Evolutionary conservation across 495 filamentous ascomycete species (phyloP).

Genomic region (Cercophora sp.): DNA sequence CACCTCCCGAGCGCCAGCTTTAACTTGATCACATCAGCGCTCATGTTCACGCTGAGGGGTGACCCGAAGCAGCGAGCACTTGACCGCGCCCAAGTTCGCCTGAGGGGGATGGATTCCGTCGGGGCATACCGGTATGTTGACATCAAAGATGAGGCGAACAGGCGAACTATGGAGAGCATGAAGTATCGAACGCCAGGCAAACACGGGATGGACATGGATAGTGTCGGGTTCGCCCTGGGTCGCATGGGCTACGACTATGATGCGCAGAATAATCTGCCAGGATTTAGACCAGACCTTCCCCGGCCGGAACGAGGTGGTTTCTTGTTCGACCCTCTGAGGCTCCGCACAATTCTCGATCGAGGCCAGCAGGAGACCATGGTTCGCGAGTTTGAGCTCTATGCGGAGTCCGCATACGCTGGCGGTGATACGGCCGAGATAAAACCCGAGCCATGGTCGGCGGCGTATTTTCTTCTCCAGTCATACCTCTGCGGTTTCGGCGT

Average conservation of each 20-base stretch:
- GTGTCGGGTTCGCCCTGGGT: slow-evolving; percentile 6
- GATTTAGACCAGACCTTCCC: slow-evolving; percentile 10
- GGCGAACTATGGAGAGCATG: not conserved
- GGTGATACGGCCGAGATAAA: not conserved
- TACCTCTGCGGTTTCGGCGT: slow-evolving; percentile 10
- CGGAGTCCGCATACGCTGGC: not conserved
- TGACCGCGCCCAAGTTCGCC: slow-evolving; percentile 13
- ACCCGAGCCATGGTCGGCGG: not conserved
- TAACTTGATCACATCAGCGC: slow-evolving; percentile 4
- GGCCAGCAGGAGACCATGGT: slow-evolving; percentile 8
- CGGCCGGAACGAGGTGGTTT: not conserved
- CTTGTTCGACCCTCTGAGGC: slow-evolving; percentile 4
- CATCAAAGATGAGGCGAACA: slow-evolving; percentile 14
- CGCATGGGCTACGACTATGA: slow-evolving; percentile 15
- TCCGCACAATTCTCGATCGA: slow-evolving; percentile 1
- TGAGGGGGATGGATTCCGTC: slow-evolving; percentile 12
- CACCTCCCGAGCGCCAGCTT: slow-evolving; percentile 4
- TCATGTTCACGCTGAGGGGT: slow-evolving; percentile 11
- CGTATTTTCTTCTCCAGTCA: slow-evolving; percentile 11
- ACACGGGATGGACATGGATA: slow-evolving; percentile 11
- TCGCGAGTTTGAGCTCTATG: slow-evolving; percentile 7
- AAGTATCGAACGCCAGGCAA: not conserved
- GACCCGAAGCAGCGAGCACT: slow-evolving; percentile 9
- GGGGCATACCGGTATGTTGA: slow-evolving; percentile 1
- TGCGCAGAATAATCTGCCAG: slow-evolving; percentile 15